These are phyloP conservation scores for Diplodia intermedia DNA, from an alignment of 2,329 filamentous ascomycete species.

Conservation along the genomic window DNA sequence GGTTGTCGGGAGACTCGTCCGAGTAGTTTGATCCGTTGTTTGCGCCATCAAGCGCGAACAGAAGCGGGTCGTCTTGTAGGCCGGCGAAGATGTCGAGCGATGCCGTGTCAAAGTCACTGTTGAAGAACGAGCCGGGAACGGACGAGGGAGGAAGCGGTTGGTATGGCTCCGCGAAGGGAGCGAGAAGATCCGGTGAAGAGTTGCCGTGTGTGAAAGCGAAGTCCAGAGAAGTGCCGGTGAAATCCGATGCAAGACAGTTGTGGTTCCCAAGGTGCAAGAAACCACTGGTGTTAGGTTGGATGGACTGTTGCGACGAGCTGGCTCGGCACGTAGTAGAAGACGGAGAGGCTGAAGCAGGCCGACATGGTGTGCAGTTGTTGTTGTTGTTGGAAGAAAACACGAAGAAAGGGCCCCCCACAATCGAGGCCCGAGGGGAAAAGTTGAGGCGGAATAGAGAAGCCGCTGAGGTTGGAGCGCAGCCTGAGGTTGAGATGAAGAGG, in stretches of 20 bases:
- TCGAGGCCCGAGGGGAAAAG: slow-evolving; percentile 14
- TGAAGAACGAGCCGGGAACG: not conserved
- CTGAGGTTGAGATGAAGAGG: not conserved
- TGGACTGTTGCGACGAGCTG: not conserved
- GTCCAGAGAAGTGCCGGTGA: slow-evolving; percentile 13
- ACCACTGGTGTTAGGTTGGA: slow-evolving; percentile 5
- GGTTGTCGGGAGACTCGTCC: not conserved
- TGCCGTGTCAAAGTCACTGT: not conserved
- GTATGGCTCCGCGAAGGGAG: slow-evolving; percentile 7
- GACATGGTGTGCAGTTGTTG: slow-evolving; percentile 5
- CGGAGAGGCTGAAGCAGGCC: not conserved
- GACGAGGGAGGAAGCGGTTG: slow-evolving; percentile 6
- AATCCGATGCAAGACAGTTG: slow-evolving; percentile 3
- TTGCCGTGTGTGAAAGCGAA: slow-evolving; percentile 19
- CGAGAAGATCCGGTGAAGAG: slow-evolving; percentile 17
- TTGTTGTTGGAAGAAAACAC: slow-evolving; percentile 5
- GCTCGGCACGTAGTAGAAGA: not conserved
- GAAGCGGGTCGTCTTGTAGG: not conserved
- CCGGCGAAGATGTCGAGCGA: not conserved
- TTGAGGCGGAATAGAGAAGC: not conserved
- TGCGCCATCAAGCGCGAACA: slow-evolving; percentile 15
- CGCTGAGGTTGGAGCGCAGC: not conserved
- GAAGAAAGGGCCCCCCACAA: slow-evolving; percentile 21
- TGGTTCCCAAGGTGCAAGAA: slow-evolving; percentile 8
- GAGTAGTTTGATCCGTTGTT: not conserved